These are phyloP conservation scores for Penicillium cataractarum DNA, from an alignment of 495 filamentous ascomycete genomes.

Conservation along the genomic window DNA sequence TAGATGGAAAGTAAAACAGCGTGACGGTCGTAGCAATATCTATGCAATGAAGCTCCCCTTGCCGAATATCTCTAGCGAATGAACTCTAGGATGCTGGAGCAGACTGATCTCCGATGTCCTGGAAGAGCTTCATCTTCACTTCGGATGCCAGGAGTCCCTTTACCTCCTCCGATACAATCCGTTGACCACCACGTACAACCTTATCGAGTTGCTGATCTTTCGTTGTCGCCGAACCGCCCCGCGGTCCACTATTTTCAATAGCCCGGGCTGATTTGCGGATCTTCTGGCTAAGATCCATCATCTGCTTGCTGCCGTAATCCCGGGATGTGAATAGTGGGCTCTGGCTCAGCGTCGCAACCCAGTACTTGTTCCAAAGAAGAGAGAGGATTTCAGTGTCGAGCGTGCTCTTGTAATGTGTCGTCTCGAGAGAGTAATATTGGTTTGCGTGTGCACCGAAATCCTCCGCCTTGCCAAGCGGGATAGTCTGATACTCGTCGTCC, in stretches of 20 bases:
- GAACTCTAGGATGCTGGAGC: slow-evolving; percentile 14
- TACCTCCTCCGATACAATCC: slow-evolving; percentile 84
- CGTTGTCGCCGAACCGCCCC: slow-evolving; percentile 28
- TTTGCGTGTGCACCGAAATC: slow-evolving; percentile 94
- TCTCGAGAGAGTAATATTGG: slow-evolving; percentile 87
- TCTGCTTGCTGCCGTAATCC: slow-evolving; percentile 91
- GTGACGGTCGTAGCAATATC: slow-evolving; percentile 28
- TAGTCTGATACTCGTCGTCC: slow-evolving; percentile 60
- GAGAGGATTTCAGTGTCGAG: slow-evolving; percentile 86
- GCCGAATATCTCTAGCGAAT: not conserved
- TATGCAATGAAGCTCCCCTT: slow-evolving; percentile 5
- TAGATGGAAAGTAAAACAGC: slow-evolving; percentile 6
- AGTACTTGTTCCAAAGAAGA: slow-evolving; percentile 98
- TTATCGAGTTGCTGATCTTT: slow-evolving; percentile 75
- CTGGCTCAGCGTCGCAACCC: slow-evolving; percentile 97
- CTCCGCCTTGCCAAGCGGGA: slow-evolving; percentile 88
- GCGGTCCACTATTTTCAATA: slow-evolving; percentile 46
- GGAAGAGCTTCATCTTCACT: slow-evolving; percentile 86
- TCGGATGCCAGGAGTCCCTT: slow-evolving; percentile 80
- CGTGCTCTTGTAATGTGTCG: slow-evolving; percentile 90
- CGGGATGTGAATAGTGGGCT: slow-evolving; percentile 90
- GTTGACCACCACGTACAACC: slow-evolving; percentile 75
- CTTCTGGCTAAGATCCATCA: slow-evolving; percentile 83
- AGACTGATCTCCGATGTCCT: slow-evolving; percentile 54
- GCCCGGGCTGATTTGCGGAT: slow-evolving; percentile 62